A percentile compares a stretch with the other conserved stretches of the same genome.
These are phyloP conservation scores for Termitomyces sp. DNA, from an alignment of 768 basidiomycete species.

Conservation along the genomic window DNA sequence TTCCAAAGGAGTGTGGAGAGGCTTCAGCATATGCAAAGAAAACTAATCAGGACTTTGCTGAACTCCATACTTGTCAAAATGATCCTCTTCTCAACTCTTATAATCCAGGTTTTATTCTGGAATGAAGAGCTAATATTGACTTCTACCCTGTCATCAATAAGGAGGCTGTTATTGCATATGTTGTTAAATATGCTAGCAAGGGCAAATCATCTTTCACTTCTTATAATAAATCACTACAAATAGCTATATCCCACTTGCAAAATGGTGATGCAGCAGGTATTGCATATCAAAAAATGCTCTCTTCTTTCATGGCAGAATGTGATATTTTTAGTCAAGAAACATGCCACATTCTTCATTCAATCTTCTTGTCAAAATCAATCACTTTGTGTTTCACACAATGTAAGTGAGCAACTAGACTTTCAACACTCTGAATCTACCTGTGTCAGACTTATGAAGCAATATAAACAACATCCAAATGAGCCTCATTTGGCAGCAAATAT, in stretches of 20 bases:
- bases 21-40: neutral
- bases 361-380: neutral
- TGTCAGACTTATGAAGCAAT: neutral
- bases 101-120: constrained; percentile 15
- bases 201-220: constrained; percentile 2
- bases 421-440: neutral
- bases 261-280: constrained; percentile 4
- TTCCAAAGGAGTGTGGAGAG: no score
- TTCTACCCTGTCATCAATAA: neutral
- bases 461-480: neutral
- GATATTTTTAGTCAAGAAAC: constrained; percentile 8
- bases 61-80: constrained; percentile 16
- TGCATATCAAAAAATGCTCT: constrained; percentile 11
- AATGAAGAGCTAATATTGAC: constrained; percentile 20
- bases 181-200: constrained; percentile 11
- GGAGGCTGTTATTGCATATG: constrained; percentile 10
- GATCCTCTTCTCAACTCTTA: constrained; percentile 18
- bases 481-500: neutral
- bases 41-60: neutral
- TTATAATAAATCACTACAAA: constrained; percentile 3
- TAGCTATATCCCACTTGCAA: constrained; percentile 4
- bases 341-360: constrained; percentile 7
- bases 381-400: constrained; percentile 7
- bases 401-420: neutral
- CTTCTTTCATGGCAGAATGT: constrained; percentile 6